phyloP scores from a whole-genome alignment of 495 filamentous ascomycete species.

The Aspergillus diversus region DNA sequence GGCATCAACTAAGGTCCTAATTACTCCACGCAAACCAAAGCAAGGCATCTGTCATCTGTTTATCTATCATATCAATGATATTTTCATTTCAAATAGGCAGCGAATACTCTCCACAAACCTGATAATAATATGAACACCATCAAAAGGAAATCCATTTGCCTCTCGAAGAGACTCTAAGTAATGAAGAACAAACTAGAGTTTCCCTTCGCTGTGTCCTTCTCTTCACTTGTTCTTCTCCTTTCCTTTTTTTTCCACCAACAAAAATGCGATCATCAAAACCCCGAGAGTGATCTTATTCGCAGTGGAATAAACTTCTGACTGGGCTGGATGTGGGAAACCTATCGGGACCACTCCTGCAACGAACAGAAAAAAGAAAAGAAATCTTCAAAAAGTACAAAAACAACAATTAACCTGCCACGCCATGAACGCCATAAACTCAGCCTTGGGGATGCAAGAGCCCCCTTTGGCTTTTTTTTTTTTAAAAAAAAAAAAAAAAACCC shows the following conservation, averaged over 20 bases:
- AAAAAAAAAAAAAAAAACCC: not conserved
- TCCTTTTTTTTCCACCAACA: not conserved
- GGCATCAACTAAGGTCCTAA: not conserved
- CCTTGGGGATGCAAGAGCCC: not conserved
- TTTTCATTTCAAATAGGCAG: not conserved
- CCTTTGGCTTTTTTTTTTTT: not conserved
- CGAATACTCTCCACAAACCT: not conserved
- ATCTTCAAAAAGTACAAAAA: not conserved
- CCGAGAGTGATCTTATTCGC: not conserved
- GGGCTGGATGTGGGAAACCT: not conserved
- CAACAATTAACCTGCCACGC: not conserved
- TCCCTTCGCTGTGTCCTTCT: not conserved
- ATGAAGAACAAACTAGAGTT: not conserved
- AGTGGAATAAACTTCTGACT: not conserved
- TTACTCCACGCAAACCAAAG: not conserved
- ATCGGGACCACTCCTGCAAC: not conserved
- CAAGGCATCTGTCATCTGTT: slow-evolving; percentile 12
- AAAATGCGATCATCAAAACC: not conserved
- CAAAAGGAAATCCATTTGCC: not conserved
- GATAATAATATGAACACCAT: not conserved
- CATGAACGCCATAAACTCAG: not conserved
- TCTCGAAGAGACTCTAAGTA: not conserved
- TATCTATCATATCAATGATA: slow-evolving; percentile 13
- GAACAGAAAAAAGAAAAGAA: not conserved
- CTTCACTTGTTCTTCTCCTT: not conserved